Evolutionary conservation across 116 monocot species (phyloP), one percentile per base, ranked within the genome.

Genomic region (Posidonia oceanica): DNA sequence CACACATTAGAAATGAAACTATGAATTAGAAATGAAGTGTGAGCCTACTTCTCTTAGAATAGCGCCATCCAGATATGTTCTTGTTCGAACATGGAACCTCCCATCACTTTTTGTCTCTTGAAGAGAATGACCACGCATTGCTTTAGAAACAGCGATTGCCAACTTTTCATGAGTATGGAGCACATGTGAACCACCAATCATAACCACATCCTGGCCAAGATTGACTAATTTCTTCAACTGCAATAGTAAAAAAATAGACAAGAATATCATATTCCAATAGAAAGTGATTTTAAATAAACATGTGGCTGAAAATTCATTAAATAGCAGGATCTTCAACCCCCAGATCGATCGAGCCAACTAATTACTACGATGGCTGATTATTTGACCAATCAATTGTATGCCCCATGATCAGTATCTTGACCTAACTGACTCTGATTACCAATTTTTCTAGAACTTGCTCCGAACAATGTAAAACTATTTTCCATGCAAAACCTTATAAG

Each of bases 81-180:
- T 86, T 48, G 92, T 89, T 77, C 72, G 89, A 61, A 96, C 92
- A 82, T 89, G 91, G 82, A 91, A 96, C n/a, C 91, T 73, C 11
- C 96, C 96, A 78, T 96, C 96, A 54, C 75, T 83, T 67, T 89
- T 91, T 72, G 96, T 96, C 72, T 96, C 96, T 41, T 96, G 92
- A 75, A 91, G 76, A 78, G 96, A 96, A 75, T 89, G 92, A 75
- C 88, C 78, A 52, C 92, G 80, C 87, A 87, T 85, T 42, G 96
- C 96, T 80, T 91, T 96, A 22, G 80, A 87, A 78, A 96, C 89
- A 66, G 96, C 91, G 87, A 96, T 89, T 55, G 96, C 84, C 60
- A 96, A 81, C 77, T 96, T 91, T 62, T 96, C 96, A 82, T 96
- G 96, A 14, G 61, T 84, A 80, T 97, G 96, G 59, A 97, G 72